phyloP scores from a whole-genome alignment of 73 alveolate species.

The Durusdinium trenchii region DNA sequence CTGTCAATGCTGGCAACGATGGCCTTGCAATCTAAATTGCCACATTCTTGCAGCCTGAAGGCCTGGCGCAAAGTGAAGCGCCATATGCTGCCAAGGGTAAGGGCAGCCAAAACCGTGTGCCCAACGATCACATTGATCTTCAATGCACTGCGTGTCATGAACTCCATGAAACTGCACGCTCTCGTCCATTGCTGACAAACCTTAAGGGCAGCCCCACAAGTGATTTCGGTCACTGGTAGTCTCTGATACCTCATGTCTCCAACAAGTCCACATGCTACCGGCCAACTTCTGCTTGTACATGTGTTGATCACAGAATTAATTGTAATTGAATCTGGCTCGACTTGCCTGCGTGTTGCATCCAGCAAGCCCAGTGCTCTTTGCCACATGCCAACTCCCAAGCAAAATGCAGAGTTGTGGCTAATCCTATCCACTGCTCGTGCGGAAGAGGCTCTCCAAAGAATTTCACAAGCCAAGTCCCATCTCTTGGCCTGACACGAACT shows the following conservation, averaged over 20 bases:
- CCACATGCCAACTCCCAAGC: neutral
- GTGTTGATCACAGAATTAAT: conserved; percentile 7
- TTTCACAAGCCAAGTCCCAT: neutral
- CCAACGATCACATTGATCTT: neutral
- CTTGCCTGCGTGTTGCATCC: neutral
- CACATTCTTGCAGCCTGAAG: neutral
- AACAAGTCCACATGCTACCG: neutral
- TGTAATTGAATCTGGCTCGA: conserved; percentile 6
- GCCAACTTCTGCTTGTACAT: neutral
- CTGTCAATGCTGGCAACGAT: conserved; percentile 18
- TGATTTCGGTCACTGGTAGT: neutral
- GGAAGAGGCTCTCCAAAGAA: neutral
- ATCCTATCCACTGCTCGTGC: conserved; percentile 4
- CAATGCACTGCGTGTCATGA: neutral
- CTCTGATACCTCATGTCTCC: neutral
- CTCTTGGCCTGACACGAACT: neutral
- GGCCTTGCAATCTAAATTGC: conserved; percentile 32
- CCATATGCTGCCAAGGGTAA: neutral
- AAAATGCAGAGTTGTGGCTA: conserved; percentile 33
- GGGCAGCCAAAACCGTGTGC: neutral
- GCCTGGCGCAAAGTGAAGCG: neutral
- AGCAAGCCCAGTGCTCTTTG: neutral
- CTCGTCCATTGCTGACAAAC: neutral
- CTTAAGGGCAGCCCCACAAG: conserved; percentile 8
- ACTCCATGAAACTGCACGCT: neutral